Conservation (phyloP, 345 rosid genomes). For the Fremontodendron californicum region DNA sequence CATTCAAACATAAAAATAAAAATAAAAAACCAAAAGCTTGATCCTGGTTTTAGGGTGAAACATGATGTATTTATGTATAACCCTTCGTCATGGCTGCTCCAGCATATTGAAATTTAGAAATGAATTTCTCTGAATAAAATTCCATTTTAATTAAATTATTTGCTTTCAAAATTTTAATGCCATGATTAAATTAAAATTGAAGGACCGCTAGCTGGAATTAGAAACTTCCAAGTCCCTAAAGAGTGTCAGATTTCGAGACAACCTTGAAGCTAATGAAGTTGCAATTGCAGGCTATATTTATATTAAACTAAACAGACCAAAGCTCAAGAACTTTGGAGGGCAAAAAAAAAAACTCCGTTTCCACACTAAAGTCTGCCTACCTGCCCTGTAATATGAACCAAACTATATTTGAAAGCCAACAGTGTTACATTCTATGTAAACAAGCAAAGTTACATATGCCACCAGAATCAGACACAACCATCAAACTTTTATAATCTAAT, state of each 20-base stretch:
- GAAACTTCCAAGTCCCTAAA: not conserved
- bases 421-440: conserved; percentile 31
- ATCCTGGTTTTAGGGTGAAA: too few relatives aligned
- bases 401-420: conserved; percentile 24
- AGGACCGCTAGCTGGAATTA: too few relatives aligned
- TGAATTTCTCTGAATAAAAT: not conserved
- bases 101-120: not conserved
- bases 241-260: not conserved
- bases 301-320: not conserved
- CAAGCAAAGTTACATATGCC: conserved; percentile 25
- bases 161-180: not conserved
- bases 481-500: conserved; percentile 3
- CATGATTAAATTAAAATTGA: too few relatives aligned
- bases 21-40: too few relatives aligned
- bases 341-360: not conserved
- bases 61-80: too few relatives aligned
- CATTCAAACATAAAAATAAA: too few relatives aligned
- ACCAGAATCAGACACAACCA: conserved; percentile 16
- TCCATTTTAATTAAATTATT: too few relatives aligned
- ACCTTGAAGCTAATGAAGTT: not conserved
- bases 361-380: conserved; percentile 3
- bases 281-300: not conserved
- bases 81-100: not conserved
- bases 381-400: conserved; percentile 10
- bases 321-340: not conserved